Conservation (phyloP, 106 monocot genomes). For the Narthecium ossifragum region DNA sequence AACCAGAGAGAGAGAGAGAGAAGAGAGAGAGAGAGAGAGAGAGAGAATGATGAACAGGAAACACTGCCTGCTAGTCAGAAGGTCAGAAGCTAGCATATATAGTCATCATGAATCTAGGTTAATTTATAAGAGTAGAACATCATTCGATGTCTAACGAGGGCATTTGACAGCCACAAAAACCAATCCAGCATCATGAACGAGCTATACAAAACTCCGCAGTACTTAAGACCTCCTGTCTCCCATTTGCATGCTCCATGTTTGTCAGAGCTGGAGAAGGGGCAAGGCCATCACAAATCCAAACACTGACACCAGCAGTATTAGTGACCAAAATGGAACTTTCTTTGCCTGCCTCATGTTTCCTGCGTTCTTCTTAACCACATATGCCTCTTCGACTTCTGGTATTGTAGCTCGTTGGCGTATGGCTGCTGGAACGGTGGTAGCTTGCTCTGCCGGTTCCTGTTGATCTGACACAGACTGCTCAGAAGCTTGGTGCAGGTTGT, state of each 20-base stretch:
- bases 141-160: no score
- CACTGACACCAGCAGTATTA: slow-evolving; percentile 59
- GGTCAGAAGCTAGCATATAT: no score
- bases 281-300: slow-evolving; percentile 87
- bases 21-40: no score
- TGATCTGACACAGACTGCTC: slow-evolving; percentile 13
- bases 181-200: not conserved
- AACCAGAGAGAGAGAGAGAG: no score
- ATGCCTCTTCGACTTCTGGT: slow-evolving; percentile 2
- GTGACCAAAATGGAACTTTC: slow-evolving; percentile 64
- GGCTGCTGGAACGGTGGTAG: slow-evolving; percentile 1
- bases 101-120: no score
- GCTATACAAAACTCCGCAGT: not conserved
- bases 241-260: no score
- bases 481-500: slow-evolving; percentile 31
- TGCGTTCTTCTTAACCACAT: slow-evolving; percentile 7
- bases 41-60: no score
- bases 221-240: not conserved
- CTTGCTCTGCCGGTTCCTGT: not conserved
- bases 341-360: slow-evolving; percentile 33
- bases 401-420: not conserved
- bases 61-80: no score
- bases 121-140: no score
- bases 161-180: no score
- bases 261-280: slow-evolving; percentile 79